Conservation (phyloP, 2,329 filamentous ascomycete species). For the Aspergillus brasiliensis region DNA sequence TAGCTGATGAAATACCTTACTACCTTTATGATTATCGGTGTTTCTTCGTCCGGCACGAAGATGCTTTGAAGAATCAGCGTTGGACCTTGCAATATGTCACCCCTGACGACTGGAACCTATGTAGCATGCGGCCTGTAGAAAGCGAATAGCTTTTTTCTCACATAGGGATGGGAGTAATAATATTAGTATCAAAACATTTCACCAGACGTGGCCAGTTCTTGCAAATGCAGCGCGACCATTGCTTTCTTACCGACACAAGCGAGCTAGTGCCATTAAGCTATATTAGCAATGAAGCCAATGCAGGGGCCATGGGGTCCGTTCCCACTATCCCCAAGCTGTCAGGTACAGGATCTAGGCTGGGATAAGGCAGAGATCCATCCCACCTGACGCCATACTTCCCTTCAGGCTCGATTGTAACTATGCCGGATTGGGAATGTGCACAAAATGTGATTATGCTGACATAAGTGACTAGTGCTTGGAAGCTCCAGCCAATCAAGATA, state of each 20-base stretch:
- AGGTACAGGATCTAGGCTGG: neutral
- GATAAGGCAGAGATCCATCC: neutral
- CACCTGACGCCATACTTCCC: neutral
- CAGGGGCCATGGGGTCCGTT: neutral
- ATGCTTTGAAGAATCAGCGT: no score
- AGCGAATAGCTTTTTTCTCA: rapidly evolving
- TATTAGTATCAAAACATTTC: no score
- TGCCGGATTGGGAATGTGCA: neutral
- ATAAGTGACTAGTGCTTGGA: neutral
- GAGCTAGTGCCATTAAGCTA: neutral
- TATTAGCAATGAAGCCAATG: neutral
- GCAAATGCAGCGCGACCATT: no score
- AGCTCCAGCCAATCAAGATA: neutral
- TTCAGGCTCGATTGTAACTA: neutral
- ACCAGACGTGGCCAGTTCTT: no score
- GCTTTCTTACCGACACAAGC: neutral
- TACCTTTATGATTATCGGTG: no score
- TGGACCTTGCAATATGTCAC: no score
- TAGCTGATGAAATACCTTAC: no score
- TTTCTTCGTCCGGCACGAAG: no score
- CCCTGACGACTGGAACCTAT: no score
- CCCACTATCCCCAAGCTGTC: neutral
- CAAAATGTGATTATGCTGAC: neutral
- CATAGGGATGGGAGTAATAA: no score
- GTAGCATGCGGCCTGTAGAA: no score